Base-by-base conservation (phyloP, 495 filamentous ascomycete species). In the Polyplosphaeria fusca region DNA sequence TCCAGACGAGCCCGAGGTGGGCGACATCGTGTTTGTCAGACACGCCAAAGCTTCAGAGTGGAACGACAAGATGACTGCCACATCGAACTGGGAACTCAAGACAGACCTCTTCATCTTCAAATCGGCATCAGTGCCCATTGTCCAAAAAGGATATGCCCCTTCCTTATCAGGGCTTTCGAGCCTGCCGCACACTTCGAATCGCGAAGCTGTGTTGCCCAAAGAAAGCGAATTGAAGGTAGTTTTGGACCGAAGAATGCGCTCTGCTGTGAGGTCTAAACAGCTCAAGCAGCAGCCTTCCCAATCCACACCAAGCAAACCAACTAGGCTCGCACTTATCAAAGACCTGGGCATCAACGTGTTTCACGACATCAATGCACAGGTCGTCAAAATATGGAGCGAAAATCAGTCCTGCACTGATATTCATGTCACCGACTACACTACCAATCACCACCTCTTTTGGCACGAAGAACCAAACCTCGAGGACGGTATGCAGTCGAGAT, bases 371-470 rank as follows among this genome's bases (percentile, higher is more conserved):
- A 69, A 90, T 16, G 89, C 82, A n/a, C 79, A 91, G 66, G 82
- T 96, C 2, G 76, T 89, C 40, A 88, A 82, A 59, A 76, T 82
- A 0, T 85, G 81, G 30, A n/a, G 16, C 5, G 1, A 20, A 41
- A 9, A 57, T 72, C 28, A 71, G 69, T 70, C 67, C 24, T 74
- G 75, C 16, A 79, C 79, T 18, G 81, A 85, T 1, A 39, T 98
- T 0, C 90, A 91, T 69, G 67, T 96, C 16, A 91, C 88, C 0
- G 93, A 98, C 68, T 98, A 95, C 70, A 95, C 91, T 7, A 67
- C 77, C 22, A 86, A 94, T 55, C 61, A 70, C 0, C 52, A 62
- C 26, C 80, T 97, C 19, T 81, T 76, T 40, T 70, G 83, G 27
- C 82, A 84, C 45, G 60, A 66, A 11, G 65, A 69, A 9, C 44